Conservation (phyloP, 805 yeast genomes). For the Candida suzukii region DNA sequence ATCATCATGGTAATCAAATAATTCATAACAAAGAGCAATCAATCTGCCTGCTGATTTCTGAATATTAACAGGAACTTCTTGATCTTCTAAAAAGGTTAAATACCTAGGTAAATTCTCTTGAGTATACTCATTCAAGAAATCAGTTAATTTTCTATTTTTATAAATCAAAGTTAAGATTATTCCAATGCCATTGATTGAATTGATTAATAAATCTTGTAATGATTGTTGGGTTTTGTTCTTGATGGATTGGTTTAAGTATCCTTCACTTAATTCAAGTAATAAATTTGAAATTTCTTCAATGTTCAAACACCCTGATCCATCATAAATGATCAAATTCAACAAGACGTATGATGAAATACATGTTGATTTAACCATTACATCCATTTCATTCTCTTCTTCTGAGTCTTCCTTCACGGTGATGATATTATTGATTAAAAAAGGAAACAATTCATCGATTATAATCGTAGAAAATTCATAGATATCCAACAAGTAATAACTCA, state of each 20-base stretch:
- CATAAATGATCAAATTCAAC: conserved; percentile 35
- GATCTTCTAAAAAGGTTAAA: conserved; percentile 35
- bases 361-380: conserved; percentile 10
- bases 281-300: conserved; percentile 37
- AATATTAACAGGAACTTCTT: conserved; percentile 34
- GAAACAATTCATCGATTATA: conserved; percentile 22
- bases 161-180: conserved; percentile 36
- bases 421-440: conserved; percentile 16
- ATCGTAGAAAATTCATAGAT: conserved; percentile 41
- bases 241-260: no score
- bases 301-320: conserved; percentile 43
- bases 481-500: conserved; percentile 39
- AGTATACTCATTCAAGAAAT: conserved; percentile 33
- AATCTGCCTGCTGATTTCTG: conserved; percentile 49
- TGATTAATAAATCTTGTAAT: conserved; percentile 30
- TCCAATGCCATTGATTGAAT: conserved; percentile 41
- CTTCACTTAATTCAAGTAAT: conserved; percentile 38
- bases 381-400: conserved; percentile 4
- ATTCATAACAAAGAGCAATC: conserved; percentile 50
- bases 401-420: not conserved
- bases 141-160: conserved; percentile 27
- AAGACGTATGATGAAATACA: conserved; percentile 19
- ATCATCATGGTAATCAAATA: conserved; percentile 35
- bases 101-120: conserved; percentile 33
- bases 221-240: no score